Base-by-base conservation (phyloP, 768 basidiomycete species). In the Russula olivacea region DNA sequence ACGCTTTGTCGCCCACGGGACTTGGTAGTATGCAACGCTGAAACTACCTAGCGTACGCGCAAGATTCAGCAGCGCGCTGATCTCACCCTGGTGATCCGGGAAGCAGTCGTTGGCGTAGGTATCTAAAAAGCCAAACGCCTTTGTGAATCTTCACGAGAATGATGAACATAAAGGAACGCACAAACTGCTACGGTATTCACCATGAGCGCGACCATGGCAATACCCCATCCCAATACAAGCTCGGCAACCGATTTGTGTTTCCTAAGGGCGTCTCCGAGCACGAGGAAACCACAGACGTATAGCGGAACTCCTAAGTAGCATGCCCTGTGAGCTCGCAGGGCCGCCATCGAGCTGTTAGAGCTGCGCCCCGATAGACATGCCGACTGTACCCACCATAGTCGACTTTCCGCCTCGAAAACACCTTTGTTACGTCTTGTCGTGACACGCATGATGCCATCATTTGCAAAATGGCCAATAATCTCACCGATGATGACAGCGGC, bases 161-260 rank as follows among this genome's bases (percentile, higher is more conserved):
- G 12, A 47, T 6, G 32, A 15, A 8, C 45, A 21, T 23, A 38
- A 8, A 70, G 67, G 57, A 74, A 82, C 69, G 72, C 71, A 76
- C 83, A 87, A 21, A 86, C 76, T 1, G 83, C 82, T 53, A 85
- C 84, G 0, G 86, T 87, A 69, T 78, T 81, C 61, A 87, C 77
- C 77, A 87, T 79, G 59, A 82, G 72, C 0, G 81, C 76, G 3
- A 83, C 73, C 63, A 84, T 77, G 0, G 84, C 79, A 58, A 87
- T 80, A 11, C 82, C 84, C 87, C 87, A 88, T 17, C 86, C 86
- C 73, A 87, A 80, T 57, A 87, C 76, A 30, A 87, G 69, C 1
- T 79, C 83, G 4, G 76, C 81, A n/a, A 79, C 71, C 36, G 75
- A 76, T 0, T 84, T 72, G 61, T 82, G 81, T 19, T 81, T 79